Percentiles rank a stretch among this genome's conserved stretches.
phyloP scores from a whole-genome alignment of 75 land plant species.

The Picea sitchensis region DNA sequence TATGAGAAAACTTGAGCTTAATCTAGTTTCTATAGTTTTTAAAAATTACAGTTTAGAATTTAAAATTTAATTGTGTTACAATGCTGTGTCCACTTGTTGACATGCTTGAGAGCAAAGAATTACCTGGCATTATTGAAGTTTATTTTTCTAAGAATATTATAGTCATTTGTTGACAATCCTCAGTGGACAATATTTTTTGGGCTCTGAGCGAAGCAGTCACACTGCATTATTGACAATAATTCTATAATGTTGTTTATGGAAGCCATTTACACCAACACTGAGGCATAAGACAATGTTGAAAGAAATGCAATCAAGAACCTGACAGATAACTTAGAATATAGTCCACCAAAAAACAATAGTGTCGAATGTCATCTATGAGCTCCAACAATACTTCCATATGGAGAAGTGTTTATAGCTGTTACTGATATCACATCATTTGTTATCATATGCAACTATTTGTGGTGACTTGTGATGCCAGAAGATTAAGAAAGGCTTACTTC shows the following conservation, averaged over 20 bases:
- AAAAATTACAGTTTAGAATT: no score
- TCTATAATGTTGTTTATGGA: neutral
- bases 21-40: no score
- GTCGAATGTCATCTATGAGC: no score
- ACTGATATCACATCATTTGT: neutral
- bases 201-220: neutral
- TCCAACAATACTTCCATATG: slow-evolving; percentile 3
- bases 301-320: neutral
- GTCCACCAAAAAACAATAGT: no score
- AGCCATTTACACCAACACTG: neutral
- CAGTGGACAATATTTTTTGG: neutral
- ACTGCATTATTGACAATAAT: neutral
- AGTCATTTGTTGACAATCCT: neutral
- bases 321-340: neutral
- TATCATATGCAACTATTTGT: neutral
- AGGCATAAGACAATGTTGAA: neutral
- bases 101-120: no score
- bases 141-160: neutral
- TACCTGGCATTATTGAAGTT: neutral
- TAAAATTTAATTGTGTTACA: no score
- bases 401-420: neutral
- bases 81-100: no score
- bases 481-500: slow-evolving; percentile 38
- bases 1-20: neutral
- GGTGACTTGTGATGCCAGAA: neutral